Percentiles rank a stretch among this genome's conserved stretches.
These are phyloP conservation scores for Neobulgaria alba DNA, from an alignment of 2,329 filamentous ascomycete genomes.

Conservation along the genomic window DNA sequence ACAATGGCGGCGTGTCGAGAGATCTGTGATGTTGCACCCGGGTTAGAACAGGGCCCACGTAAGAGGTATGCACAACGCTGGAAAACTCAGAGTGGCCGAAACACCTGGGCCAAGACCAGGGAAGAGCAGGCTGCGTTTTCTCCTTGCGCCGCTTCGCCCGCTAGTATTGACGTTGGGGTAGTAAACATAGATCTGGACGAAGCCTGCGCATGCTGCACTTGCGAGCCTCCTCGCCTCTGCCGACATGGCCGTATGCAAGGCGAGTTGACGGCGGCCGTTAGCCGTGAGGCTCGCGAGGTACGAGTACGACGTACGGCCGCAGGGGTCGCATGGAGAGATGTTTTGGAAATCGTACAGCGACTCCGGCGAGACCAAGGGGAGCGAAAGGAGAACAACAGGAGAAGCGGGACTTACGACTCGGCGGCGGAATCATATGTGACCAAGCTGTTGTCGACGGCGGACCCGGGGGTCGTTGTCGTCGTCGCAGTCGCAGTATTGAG, in stretches of 20 bases:
- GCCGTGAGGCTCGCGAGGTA: neutral
- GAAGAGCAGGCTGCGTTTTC: neutral
- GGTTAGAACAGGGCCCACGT: neutral
- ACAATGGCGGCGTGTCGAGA: constrained; percentile 38
- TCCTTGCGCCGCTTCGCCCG: neutral
- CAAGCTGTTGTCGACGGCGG: constrained; percentile 23
- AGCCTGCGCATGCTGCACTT: no score
- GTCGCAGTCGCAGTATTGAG: constrained; percentile 1
- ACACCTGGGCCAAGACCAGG: neutral
- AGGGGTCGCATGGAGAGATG: neutral
- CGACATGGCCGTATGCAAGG: no score
- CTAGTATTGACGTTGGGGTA: neutral
- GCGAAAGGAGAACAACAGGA: constrained; percentile 6
- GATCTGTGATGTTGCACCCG: constrained; percentile 2
- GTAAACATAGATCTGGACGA: neutral
- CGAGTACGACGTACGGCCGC: neutral
- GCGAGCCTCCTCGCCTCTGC: no score
- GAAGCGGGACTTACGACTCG: constrained; percentile 26
- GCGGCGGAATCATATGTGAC: constrained; percentile 27
- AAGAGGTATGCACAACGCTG: neutral
- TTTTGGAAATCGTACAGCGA: neutral
- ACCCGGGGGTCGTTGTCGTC: constrained; percentile 4
- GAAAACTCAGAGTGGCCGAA: neutral
- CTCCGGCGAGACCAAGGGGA: constrained; percentile 8
- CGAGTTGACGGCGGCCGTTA: neutral